Evolutionary conservation across 192 early-diverging fungal species (phyloP), one percentile per base, ranked within the genome.

Genomic region (Entomortierella lignicola): DNA sequence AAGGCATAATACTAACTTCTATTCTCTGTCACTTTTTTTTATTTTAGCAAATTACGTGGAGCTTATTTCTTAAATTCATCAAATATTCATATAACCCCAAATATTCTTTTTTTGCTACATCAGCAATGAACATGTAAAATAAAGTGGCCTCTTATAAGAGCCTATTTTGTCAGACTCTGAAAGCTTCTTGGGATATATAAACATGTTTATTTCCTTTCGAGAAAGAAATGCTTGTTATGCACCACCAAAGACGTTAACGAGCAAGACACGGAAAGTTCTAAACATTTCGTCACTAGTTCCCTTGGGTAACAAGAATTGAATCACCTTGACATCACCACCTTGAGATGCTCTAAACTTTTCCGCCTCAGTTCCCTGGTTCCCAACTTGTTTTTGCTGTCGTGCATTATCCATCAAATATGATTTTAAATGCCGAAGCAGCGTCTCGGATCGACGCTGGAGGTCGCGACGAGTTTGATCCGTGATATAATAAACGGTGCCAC

Each of bases 371-470:
- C 77, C 83, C 57, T 84, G 85, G 31, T 79, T 83, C 1, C 85
- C 77, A 8, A 81, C 62, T 31, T 81, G 73, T 53, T 86, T 85
- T 2, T 81, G 79, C 50, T 73, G 65, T 4, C 88, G 75, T 11
- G 86, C 84, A 43, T 82, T 85, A 39, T 89, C 86, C 57, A 89
- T 88, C 60, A 90, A 55, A 48, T 68, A 89, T 2, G 86, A 84
- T 51, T 90, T 90, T 15, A 86, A 66, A 44, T 79, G 81, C 31
- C 87, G 85, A 51, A 89, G 62, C 6, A 85, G 65, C 2, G 75
- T 54, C 50, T 89, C 87, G 0, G 84, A 80, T 11, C 89, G 84
- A 32, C 71, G 75, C 29, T 75, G 67, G 0, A 89, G 64, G 61
- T 86, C 83, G 18, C 68, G 80, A 12, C 81, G 72, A 26, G 62